phyloP scores from a whole-genome alignment of 2,329 filamentous ascomycete species.

The Fusarium continuum region DNA sequence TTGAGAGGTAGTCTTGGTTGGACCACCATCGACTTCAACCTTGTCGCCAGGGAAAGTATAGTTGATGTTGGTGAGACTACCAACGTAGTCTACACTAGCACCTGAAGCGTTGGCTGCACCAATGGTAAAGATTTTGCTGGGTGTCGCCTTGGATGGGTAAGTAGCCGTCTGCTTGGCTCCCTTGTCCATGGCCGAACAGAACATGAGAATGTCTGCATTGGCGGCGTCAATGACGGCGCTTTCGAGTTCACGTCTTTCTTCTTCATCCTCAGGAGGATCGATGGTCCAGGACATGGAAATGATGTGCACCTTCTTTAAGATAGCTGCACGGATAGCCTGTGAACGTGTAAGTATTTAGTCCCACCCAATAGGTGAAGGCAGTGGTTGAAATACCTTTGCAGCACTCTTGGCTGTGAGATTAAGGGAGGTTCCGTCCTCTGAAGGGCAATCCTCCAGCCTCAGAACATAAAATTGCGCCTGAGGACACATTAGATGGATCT shows the following conservation, averaged over 20 bases:
- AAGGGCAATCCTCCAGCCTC: background rate
- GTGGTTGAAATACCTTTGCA: background rate
- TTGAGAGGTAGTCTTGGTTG: background rate
- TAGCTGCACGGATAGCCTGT: constrained; percentile 46
- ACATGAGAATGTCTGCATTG: constrained; percentile 49
- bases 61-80: constrained; percentile 36
- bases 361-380: background rate
- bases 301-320: constrained; percentile 45
- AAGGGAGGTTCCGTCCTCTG: background rate
- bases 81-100: constrained; percentile 13
- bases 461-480: constrained; percentile 31
- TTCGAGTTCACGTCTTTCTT: constrained; percentile 28
- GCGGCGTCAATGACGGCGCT: constrained; percentile 38
- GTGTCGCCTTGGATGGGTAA: constrained; percentile 20
- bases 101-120: constrained; percentile 38
- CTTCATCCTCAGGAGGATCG: background rate
- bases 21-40: constrained; percentile 22
- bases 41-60: constrained; percentile 46
- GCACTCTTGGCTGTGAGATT: constrained; percentile 4
- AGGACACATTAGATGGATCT: constrained; percentile 40
- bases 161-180: background rate
- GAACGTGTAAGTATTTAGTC: background rate
- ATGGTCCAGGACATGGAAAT: constrained; percentile 54
- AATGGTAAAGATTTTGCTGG: constrained; percentile 41
- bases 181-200: constrained; percentile 50